Percentiles rank a stretch among this genome's conserved stretches.
These are phyloP conservation scores for Hypoxylon intermedium DNA, from an alignment of 495 filamentous ascomycete species.

Conservation along the genomic window DNA sequence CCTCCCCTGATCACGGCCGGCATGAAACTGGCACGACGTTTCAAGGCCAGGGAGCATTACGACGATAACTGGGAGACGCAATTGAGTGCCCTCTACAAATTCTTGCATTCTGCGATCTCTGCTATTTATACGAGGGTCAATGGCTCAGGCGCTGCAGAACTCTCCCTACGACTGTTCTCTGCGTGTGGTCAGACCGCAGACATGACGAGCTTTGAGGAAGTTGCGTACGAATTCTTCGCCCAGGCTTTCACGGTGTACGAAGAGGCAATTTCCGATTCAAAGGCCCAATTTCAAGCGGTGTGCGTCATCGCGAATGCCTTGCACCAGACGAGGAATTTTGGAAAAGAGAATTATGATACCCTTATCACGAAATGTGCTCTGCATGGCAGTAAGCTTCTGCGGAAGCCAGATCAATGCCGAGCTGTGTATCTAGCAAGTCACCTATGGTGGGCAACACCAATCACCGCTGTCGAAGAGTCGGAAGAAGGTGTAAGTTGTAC, in stretches of 20 bases:
- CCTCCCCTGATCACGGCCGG: slow-evolving; percentile 91
- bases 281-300: slow-evolving; percentile 96
- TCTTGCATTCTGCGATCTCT: slow-evolving; percentile 86
- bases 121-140: slow-evolving; percentile 89
- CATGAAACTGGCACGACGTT: slow-evolving; percentile 85
- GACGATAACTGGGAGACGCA: slow-evolving; percentile 95
- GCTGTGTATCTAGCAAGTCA: slow-evolving; percentile 96
- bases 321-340: slow-evolving; percentile 84
- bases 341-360: slow-evolving; percentile 97
- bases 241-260: slow-evolving; percentile 99
- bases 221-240: slow-evolving; percentile 97
- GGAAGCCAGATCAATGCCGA: slow-evolving; percentile 97
- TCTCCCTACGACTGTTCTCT: slow-evolving; percentile 86
- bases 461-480: slow-evolving; percentile 78
- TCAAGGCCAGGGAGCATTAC: slow-evolving; percentile 91
- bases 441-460: slow-evolving; percentile 96
- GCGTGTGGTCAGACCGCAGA: slow-evolving; percentile 93
- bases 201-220: slow-evolving; percentile 90
- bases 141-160: slow-evolving; percentile 76
- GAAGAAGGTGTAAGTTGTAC: slow-evolving; percentile 73
- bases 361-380: slow-evolving; percentile 96
- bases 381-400: slow-evolving; percentile 94
- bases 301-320: slow-evolving; percentile 91
- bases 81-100: slow-evolving; percentile 88
- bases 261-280: slow-evolving; percentile 90